These are phyloP conservation scores for Termitomyces sp. DNA, from an alignment of 768 basidiomycete genomes.

Conservation along the genomic window DNA sequence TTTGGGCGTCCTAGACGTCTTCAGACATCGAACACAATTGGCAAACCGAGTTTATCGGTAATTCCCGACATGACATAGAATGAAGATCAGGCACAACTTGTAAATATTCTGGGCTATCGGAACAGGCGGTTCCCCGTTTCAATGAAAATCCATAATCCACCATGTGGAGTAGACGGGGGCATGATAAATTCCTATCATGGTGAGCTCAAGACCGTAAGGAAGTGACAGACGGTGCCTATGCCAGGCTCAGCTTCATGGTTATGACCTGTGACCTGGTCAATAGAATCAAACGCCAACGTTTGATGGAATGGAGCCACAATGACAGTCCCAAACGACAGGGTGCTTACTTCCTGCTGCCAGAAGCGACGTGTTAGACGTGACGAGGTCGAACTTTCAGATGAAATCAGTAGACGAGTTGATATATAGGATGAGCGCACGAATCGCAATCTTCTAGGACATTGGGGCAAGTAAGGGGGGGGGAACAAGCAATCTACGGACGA, in stretches of 20 bases:
- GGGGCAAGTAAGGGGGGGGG: too few species aligned
- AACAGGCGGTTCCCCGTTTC: background rate
- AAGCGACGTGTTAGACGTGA: background rate
- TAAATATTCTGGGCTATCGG: background rate
- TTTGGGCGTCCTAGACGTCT: background rate
- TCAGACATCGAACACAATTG: too few species aligned
- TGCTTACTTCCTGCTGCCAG: background rate
- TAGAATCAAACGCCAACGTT: background rate
- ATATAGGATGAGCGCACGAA: background rate
- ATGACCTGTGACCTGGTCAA: background rate
- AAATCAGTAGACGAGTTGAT: too few species aligned
- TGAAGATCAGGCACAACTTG: background rate
- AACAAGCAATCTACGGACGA: background rate
- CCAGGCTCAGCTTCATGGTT: background rate
- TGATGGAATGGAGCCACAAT: background rate
- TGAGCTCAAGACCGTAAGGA: background rate
- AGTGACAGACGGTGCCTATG: too few species aligned
- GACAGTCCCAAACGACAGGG: background rate
- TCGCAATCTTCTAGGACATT: background rate
- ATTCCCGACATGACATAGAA: background rate
- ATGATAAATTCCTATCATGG: background rate
- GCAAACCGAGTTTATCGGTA: background rate
- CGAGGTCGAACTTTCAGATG: background rate
- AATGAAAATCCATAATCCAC: background rate
- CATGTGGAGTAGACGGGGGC: background rate